phyloP scores from a whole-genome alignment of 1,139 yeast genomes.

The Blastobotrys apis region DNA sequence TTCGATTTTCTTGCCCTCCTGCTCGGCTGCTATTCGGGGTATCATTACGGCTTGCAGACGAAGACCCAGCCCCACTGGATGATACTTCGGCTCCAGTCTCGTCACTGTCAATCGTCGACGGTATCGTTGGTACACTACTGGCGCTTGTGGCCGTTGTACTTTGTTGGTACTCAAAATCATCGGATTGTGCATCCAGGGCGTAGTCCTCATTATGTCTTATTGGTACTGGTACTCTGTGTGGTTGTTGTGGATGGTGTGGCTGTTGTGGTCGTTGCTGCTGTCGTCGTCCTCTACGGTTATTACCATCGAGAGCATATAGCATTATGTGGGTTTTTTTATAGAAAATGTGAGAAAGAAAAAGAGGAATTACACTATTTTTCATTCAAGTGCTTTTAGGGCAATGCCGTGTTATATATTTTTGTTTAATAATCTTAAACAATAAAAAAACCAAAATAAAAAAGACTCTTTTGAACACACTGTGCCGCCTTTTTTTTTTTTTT shows the following conservation, averaged over 20 bases:
- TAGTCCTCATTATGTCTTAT: not conserved
- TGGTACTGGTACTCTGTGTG: not conserved
- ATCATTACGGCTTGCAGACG: no score
- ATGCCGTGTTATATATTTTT: no score
- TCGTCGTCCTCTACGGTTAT: not conserved
- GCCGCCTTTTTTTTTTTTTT: no score
- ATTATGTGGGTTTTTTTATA: not conserved
- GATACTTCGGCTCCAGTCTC: no score
- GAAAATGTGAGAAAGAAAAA: not conserved
- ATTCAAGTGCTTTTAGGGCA: no score
- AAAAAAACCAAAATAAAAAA: no score
- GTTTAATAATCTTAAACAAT: no score
- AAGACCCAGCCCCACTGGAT: not conserved
- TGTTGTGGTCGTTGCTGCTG: constrained; percentile 3
- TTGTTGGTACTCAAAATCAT: not conserved
- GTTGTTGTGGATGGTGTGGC: no score
- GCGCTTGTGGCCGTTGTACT: constrained; percentile 1
- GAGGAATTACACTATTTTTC: no score
- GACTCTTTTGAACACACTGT: no score
- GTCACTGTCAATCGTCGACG: constrained; percentile 2
- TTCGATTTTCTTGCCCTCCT: not conserved
- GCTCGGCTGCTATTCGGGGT: no score
- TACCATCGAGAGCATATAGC: not conserved
- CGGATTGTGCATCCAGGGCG: not conserved
- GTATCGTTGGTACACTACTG: constrained; percentile 6